Percentiles rank a stretch among this genome's conserved stretches.
Evolutionary conservation across 306 rosid genomes (phyloP).

Genomic region (Medicago ruthenica): DNA sequence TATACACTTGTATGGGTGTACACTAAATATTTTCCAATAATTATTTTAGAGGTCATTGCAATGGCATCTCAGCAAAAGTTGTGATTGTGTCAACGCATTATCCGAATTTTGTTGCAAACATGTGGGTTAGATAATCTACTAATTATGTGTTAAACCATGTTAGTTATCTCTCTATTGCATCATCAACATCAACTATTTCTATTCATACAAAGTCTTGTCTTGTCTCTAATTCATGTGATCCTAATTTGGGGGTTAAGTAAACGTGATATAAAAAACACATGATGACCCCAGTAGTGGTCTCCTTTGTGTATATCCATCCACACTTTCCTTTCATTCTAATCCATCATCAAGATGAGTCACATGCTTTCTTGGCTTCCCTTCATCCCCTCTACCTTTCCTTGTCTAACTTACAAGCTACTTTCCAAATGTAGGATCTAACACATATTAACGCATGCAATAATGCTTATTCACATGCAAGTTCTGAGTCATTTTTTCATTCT

Average conservation of each 20-base stretch:
- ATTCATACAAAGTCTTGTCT: conserved; percentile 13
- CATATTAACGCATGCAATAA: conserved; percentile 55
- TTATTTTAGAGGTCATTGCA: too few relatives aligned
- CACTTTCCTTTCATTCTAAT: conserved; percentile 70
- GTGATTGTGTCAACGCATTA: too few relatives aligned
- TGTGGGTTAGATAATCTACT: background rate
- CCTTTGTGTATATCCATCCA: conserved; percentile 41
- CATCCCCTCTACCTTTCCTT: conserved; percentile 47
- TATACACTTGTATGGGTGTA: too few relatives aligned
- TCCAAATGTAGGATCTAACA: conserved; percentile 49
- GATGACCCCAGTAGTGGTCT: conserved; percentile 48
- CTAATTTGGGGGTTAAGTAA: conserved; percentile 60
- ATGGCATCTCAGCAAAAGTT: too few relatives aligned
- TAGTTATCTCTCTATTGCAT: conserved; percentile 14
- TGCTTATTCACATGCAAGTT: conserved; percentile 52
- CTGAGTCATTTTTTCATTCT: conserved; percentile 49
- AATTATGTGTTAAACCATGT: background rate
- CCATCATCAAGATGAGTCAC: conserved; percentile 70
- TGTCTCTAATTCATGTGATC: conserved; percentile 49
- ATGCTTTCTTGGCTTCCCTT: conserved; percentile 57
- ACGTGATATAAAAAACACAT: conserved; percentile 48
- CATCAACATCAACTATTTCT: conserved; percentile 13
- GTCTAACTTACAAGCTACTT: conserved; percentile 63
- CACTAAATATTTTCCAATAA: too few relatives aligned
- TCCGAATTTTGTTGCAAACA: background rate